phyloP scores from a whole-genome alignment of 2,329 filamentous ascomycete genomes.

The Capronia epimyces region DNA sequence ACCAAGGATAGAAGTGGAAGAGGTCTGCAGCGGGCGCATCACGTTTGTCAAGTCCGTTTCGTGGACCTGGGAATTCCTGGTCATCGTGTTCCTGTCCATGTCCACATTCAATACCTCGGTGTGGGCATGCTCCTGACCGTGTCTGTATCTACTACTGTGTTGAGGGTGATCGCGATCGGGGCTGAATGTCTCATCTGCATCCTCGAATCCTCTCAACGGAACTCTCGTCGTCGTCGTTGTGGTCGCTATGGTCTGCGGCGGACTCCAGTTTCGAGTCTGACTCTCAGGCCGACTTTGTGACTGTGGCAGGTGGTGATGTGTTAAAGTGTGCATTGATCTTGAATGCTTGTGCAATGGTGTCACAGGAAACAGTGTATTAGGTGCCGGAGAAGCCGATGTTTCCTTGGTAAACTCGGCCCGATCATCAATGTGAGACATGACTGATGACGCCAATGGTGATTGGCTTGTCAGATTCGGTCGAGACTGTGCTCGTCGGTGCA shows the following conservation, averaged over 20 bases:
- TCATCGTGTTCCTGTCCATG: conserved; percentile 6
- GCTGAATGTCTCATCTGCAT: conserved; percentile 16
- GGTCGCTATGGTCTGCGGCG: neutral
- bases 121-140: conserved; percentile 22
- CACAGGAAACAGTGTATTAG: conserved; percentile 26
- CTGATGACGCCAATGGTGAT: conserved; percentile 18
- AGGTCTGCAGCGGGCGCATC: neutral
- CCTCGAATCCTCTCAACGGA: conserved; percentile 21
- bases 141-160: conserved; percentile 32
- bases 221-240: conserved; percentile 22
- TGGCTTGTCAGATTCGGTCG: conserved; percentile 20
- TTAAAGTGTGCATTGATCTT: conserved; percentile 16
- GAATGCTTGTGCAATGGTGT: conserved; percentile 25
- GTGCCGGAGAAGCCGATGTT: conserved; percentile 23
- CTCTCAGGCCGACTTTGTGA: neutral
- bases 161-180: conserved; percentile 19
- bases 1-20: conserved; percentile 22
- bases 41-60: neutral
- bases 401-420: conserved; percentile 6
- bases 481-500: conserved; percentile 24
- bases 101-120: conserved; percentile 1
- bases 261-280: neutral
- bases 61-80: too few relatives aligned
- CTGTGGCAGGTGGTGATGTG: conserved; percentile 11
- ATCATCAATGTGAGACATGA: conserved; percentile 7